Percentiles rank a stretch among this genome's conserved stretches.
Evolutionary conservation across 495 filamentous ascomycete species (phyloP).

Genomic region (Podospora sp.): DNA sequence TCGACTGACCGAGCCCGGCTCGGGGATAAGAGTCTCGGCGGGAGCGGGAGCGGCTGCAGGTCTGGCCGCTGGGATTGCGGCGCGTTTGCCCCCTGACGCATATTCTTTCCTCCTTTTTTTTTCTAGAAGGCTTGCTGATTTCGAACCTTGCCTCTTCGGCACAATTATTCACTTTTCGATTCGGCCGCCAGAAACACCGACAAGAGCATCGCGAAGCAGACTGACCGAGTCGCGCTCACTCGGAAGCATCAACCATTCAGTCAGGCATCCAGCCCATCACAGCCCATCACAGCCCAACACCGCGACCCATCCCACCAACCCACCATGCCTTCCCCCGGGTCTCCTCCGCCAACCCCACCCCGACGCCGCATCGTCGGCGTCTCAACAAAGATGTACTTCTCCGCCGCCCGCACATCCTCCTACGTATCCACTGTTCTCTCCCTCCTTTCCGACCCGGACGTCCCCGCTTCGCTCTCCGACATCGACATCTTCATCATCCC

Average conservation of each 20-base stretch:
- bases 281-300: not conserved
- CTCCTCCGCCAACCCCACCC: slow-evolving; percentile 34
- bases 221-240: not conserved
- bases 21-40: not conserved
- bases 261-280: not conserved
- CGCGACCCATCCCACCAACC: not conserved
- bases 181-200: not conserved
- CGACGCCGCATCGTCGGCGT: slow-evolving; percentile 74
- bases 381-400: slow-evolving; percentile 85
- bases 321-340: not conserved
- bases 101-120: not conserved
- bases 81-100: not conserved
- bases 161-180: not conserved
- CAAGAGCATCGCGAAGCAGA: not conserved
- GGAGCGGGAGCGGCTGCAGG: not conserved
- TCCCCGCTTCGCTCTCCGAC: slow-evolving; percentile 32
- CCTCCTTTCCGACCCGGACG: slow-evolving; percentile 37
- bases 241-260: not conserved
- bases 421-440: slow-evolving; percentile 64
- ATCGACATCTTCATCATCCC: slow-evolving; percentile 71
- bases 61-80: not conserved
- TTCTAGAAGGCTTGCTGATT: not conserved
- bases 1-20: not conserved
- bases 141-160: not conserved
- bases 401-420: slow-evolving; percentile 59